Evolutionary conservation across 305 asterid genomes (phyloP).

Genomic region (Solanum chacoense): DNA sequence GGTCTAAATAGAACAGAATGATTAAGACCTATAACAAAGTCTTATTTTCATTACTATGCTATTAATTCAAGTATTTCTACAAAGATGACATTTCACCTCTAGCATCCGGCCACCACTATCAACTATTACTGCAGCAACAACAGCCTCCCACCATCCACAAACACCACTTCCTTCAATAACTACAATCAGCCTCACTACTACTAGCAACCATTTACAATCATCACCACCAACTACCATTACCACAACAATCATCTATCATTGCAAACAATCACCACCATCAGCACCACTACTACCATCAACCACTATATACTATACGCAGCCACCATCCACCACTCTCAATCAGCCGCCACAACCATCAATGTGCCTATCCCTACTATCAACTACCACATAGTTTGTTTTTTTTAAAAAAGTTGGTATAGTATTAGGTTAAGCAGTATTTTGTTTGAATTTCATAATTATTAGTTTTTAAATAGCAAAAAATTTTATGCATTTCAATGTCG

Average conservation of each 20-base stretch:
- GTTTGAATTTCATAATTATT: not conserved
- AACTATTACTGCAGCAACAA: not conserved
- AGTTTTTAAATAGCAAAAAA: not conserved
- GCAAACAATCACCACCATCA: not conserved
- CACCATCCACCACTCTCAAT: not conserved
- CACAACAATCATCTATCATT: not conserved
- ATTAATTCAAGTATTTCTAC: not conserved
- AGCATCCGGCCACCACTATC: not conserved
- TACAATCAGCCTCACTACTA: not conserved
- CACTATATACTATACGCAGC: not conserved
- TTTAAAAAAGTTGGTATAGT: not conserved
- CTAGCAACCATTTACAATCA: not conserved
- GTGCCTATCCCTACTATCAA: not conserved
- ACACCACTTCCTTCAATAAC: not conserved
- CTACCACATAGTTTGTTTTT: not conserved
- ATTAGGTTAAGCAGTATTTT: not conserved
- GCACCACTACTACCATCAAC: not conserved
- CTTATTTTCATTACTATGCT: not conserved
- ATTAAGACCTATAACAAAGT: not conserved
- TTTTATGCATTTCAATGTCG: not conserved
- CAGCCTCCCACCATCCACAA: not conserved
- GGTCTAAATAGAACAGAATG: not conserved
- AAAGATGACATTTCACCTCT: not conserved
- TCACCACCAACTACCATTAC: not conserved
- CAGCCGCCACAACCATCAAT: not conserved